A percentile compares a stretch with the other conserved stretches of the same genome.
phyloP scores from a whole-genome alignment of 345 rosid genomes.

The Melaleuca quinquenervia region DNA sequence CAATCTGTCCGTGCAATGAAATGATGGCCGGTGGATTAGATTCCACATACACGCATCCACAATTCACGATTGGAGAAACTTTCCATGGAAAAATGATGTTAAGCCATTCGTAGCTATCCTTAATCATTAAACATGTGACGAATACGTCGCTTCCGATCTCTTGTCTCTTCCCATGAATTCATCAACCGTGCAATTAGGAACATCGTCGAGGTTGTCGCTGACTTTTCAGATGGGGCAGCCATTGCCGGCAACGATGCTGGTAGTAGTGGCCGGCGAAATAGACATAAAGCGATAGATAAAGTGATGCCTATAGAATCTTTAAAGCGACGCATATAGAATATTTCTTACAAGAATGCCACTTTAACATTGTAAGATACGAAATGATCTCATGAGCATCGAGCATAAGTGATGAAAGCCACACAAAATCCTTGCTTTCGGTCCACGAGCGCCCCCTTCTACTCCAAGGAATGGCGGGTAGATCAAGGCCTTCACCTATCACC shows the following conservation, averaged over 20 bases:
- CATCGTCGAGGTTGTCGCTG: neutral
- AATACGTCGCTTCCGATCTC: neutral
- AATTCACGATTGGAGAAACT: accelerated
- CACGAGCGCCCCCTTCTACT: neutral
- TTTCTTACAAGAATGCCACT: neutral
- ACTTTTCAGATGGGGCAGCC: neutral
- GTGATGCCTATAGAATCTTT: no score
- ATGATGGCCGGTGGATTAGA: neutral
- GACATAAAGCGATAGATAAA: no score
- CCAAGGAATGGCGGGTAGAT: neutral
- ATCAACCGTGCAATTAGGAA: no score
- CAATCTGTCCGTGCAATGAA: neutral
- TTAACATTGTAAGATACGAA: neutral
- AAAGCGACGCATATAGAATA: neutral
- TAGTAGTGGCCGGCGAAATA: accelerated
- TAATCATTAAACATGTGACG: neutral
- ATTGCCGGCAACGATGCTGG: neutral
- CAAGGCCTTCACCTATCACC: neutral
- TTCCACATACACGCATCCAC: neutral
- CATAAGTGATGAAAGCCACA: neutral
- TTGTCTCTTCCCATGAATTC: no score
- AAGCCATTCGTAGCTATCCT: accelerated
- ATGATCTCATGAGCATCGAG: neutral
- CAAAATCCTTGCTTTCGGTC: neutral
- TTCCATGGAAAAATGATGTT: accelerated